Conservation (phyloP, 1,284 basidiomycete species). For the Phellinidium pouzarii region DNA sequence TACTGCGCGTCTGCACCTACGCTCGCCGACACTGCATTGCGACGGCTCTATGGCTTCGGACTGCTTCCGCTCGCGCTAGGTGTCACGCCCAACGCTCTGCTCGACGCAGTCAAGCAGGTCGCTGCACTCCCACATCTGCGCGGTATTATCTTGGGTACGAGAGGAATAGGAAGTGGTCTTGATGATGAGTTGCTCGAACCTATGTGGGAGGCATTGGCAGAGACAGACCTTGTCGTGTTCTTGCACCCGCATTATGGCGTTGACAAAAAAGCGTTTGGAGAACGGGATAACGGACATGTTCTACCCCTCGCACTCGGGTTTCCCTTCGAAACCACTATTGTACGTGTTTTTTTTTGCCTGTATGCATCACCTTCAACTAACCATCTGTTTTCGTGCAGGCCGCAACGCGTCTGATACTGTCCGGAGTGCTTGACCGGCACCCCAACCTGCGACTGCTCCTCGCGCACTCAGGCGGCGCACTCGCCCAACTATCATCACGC, state of each 20-base stretch:
- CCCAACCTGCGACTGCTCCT: conserved; percentile 69
- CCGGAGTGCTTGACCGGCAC: conserved; percentile 73
- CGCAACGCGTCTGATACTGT: conserved; percentile 70
- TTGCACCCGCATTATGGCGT: conserved; percentile 81
- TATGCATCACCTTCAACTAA: conserved; percentile 10
- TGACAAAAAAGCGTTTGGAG: conserved; percentile 60
- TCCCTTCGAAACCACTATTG: conserved; percentile 83
- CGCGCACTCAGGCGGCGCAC: conserved; percentile 79
- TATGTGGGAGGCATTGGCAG: conserved; percentile 68
- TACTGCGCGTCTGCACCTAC: conserved; percentile 65
- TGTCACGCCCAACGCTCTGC: conserved; percentile 45
- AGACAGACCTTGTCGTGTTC: conserved; percentile 66
- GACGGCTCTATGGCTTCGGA: conserved; percentile 77
- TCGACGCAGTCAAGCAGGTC: conserved; percentile 61
- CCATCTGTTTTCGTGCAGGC: conserved; percentile 40
- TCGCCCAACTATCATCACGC: conserved; percentile 75
- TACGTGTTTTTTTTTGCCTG: conserved; percentile 31
- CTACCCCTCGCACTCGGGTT: conserved; percentile 81
- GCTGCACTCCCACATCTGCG: conserved; percentile 58
- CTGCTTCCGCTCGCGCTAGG: conserved; percentile 73
- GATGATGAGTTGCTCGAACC: conserved; percentile 74
- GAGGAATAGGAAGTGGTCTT: conserved; percentile 70
- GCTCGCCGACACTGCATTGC: conserved; percentile 33
- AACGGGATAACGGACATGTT: conserved; percentile 76
- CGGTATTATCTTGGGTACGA: conserved; percentile 78